These are phyloP conservation scores for Thalassiosira ordinaria DNA, from an alignment of 352 stramenopile species.

Conservation along the genomic window DNA sequence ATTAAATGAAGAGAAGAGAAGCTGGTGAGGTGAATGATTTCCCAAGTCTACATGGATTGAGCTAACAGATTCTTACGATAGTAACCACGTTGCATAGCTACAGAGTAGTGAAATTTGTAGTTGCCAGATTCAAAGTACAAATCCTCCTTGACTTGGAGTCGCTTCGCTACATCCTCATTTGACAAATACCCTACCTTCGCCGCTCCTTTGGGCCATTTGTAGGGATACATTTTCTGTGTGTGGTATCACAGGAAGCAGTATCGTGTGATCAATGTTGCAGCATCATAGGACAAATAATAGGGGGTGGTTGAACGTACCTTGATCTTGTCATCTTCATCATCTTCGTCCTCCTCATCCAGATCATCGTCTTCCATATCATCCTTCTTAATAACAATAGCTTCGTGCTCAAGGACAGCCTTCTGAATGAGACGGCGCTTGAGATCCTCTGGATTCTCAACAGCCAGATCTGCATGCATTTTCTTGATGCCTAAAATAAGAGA, in stretches of 20 bases:
- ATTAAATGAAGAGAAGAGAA: too few relatives aligned
- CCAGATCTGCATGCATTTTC: constrained; percentile 45
- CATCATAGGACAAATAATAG: too few relatives aligned
- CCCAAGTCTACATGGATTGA: too few relatives aligned
- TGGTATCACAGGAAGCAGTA: neutral
- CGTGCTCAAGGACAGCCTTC: neutral
- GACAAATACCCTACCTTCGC: neutral
- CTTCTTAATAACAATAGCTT: neutral
- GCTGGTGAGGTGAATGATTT: too few relatives aligned
- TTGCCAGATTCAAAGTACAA: neutral
- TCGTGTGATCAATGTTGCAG: too few relatives aligned
- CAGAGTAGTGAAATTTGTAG: neutral
- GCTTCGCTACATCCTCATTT: neutral
- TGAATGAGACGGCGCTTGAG: neutral
- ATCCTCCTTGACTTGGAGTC: neutral
- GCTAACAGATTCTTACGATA: too few relatives aligned
- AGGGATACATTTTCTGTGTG: neutral
- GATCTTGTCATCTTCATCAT: neutral
- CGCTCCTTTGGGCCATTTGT: neutral
- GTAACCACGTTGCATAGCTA: neutral
- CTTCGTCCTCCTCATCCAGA: neutral
- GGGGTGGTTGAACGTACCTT: too few relatives aligned
- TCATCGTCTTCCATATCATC: neutral
- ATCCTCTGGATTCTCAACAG: constrained; percentile 31
- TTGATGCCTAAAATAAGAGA: too few relatives aligned